phyloP scores from a whole-genome alignment of 495 filamentous ascomycete genomes.

The Xylaria telfairii region DNA sequence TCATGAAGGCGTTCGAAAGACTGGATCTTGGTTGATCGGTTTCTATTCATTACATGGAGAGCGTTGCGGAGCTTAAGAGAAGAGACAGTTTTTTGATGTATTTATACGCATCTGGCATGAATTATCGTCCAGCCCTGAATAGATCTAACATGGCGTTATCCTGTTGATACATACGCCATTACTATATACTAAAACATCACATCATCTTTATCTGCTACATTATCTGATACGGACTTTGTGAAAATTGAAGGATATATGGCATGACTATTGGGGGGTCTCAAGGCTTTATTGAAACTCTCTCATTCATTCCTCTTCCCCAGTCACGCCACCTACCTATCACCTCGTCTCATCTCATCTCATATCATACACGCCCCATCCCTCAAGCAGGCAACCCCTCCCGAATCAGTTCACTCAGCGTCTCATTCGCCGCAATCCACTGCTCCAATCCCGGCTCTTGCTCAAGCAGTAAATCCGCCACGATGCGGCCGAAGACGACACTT shows the following conservation, averaged over 20 bases:
- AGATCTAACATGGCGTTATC: background rate
- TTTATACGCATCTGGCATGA: conserved; percentile 6
- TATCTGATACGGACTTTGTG: background rate
- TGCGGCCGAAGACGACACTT: conserved; percentile 52
- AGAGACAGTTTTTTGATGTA: background rate
- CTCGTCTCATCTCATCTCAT: too few relatives aligned
- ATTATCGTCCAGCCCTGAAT: background rate
- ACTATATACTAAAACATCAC: background rate
- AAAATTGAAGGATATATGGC: background rate
- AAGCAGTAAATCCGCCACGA: conserved; percentile 50
- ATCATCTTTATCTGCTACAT: background rate
- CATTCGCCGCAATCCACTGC: conserved; percentile 36
- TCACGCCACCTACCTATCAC: too few relatives aligned
- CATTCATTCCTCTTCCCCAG: background rate
- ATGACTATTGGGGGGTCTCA: too few relatives aligned
- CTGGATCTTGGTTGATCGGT: background rate
- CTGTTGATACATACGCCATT: conserved; percentile 1
- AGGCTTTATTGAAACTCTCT: background rate
- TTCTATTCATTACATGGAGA: background rate
- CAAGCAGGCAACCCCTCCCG: conserved; percentile 39
- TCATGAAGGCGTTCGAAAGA: conserved; percentile 9
- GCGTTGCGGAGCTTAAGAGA: background rate
- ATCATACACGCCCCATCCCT: background rate
- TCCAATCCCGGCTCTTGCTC: conserved; percentile 31
- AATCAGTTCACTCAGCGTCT: conserved; percentile 41